These are phyloP conservation scores for Ailanthus altissimus DNA, from an alignment of 345 rosid species.

Conservation along the genomic window DNA sequence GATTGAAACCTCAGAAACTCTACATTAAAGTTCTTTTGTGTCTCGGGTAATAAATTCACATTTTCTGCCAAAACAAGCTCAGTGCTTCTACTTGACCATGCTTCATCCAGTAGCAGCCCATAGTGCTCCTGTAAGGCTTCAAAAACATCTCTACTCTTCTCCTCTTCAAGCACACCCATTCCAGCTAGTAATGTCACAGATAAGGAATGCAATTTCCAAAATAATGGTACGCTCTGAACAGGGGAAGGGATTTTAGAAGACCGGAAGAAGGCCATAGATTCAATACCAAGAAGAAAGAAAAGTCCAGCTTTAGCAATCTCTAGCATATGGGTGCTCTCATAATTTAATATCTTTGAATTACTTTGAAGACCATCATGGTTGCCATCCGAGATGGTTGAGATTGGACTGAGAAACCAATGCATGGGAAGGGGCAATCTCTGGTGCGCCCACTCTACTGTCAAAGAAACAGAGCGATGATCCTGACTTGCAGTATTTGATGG, in stretches of 20 bases:
- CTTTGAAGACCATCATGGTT: slow-evolving; percentile 36
- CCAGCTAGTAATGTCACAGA: slow-evolving; percentile 67
- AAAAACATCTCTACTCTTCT: slow-evolving; percentile 59
- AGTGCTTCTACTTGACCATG: slow-evolving; percentile 26
- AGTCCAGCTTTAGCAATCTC: slow-evolving; percentile 74
- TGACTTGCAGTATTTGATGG: slow-evolving; percentile 39
- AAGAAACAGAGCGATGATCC: slow-evolving; percentile 33
- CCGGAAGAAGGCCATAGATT: slow-evolving; percentile 53
- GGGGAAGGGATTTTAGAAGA: slow-evolving; percentile 43
- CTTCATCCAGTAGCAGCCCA: slow-evolving; percentile 63
- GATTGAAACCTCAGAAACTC: slow-evolving; percentile 68
- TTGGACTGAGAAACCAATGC: slow-evolving; percentile 94
- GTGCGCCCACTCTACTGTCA: slow-evolving; percentile 67
- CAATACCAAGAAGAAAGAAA: slow-evolving; percentile 78
- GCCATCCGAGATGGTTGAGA: slow-evolving; percentile 45
- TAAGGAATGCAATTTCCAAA: slow-evolving; percentile 89
- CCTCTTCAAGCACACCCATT: slow-evolving; percentile 75
- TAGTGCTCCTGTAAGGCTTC: slow-evolving; percentile 70
- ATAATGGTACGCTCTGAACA: slow-evolving; percentile 54
- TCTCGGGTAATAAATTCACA: slow-evolving; percentile 20
- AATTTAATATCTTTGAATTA: slow-evolving; percentile 25
- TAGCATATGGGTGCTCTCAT: slow-evolving; percentile 31
- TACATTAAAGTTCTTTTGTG: slow-evolving; percentile 15
- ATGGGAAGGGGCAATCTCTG: slow-evolving; percentile 85
- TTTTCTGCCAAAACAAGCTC: slow-evolving; percentile 7